Base-by-base conservation (phyloP, 768 basidiomycete species). In the Infundibulicybe gibba region DNA sequence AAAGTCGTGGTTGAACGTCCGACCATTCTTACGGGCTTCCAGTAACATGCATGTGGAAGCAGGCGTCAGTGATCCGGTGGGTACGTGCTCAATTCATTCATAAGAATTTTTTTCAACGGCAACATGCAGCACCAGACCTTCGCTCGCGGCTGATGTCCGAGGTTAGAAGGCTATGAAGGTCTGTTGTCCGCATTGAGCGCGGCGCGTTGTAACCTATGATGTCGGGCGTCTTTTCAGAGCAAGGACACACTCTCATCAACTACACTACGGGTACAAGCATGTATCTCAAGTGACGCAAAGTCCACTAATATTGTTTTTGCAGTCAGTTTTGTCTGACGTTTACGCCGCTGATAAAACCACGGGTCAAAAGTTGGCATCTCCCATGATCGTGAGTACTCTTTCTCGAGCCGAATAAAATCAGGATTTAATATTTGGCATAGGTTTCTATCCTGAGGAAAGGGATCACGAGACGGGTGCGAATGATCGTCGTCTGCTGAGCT, bases 281-380 rank as follows among this genome's bases (percentile, higher is more conserved):
- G 4, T 25, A 25, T 8, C 25, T 25, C 8, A 25, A 17, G 17
- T 15, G 35, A 31, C 13, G 17, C 3, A 21, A 17, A n/a, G 25
- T 43, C 10, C 1, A 25, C 21, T 41, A 20, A 13, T 11, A 6
- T 17, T 25, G 8, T 47, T 33, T 30, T 3, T 15, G 14, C 50
- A 88, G 86, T 81, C 83, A 19, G 74, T 86, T 30, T 70, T 89
- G 14, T 72, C 87, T 9, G 87, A 89, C 48, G 72, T 89, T 2
- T 80, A 87, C 52, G 72, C 77, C 8, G 73, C 79, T 32, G 86
- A 87, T 64, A 89, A 89, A 62, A 59, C 61, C 6, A 61, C 74
- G 20, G 66, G 69, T 37, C 56, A 58, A 13, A 66, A 69, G 21
- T 54, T 81, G 10, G 52, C 74, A n/a, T 66, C 77, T 5, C 69